Evolutionary conservation across 345 rosid species (phyloP).

Genomic region (Brassica carinata): DNA sequence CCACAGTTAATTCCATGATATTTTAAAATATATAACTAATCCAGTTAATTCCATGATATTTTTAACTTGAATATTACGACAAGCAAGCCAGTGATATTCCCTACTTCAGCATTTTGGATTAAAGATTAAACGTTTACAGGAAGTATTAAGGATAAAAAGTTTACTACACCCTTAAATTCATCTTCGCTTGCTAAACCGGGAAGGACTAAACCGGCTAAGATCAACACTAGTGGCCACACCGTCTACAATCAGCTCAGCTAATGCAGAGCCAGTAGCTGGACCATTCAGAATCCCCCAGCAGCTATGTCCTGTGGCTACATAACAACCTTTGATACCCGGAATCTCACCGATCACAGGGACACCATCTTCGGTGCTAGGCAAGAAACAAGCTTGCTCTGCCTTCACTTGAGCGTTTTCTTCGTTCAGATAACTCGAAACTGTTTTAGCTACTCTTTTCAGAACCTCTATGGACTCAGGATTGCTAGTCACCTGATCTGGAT

Average conservation of each 20-base stretch:
- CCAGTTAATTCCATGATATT: neutral
- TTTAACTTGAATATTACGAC: neutral
- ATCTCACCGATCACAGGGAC: slow-evolving; percentile 77
- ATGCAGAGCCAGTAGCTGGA: slow-evolving; percentile 88
- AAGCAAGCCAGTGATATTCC: neutral
- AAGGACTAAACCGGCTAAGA: slow-evolving; percentile 69
- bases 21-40: neutral
- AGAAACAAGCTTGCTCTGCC: slow-evolving; percentile 91
- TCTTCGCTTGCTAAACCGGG: slow-evolving; percentile 51
- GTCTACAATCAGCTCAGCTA: slow-evolving; percentile 76
- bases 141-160: neutral
- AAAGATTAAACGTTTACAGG: neutral
- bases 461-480: slow-evolving; percentile 66
- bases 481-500: slow-evolving; percentile 61
- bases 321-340: slow-evolving; percentile 70
- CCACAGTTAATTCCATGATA: neutral
- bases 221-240: slow-evolving; percentile 65
- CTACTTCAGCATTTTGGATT: neutral
- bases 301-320: slow-evolving; percentile 79
- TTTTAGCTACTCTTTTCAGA: slow-evolving; percentile 74
- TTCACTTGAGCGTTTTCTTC: slow-evolving; percentile 62
- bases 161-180: slow-evolving; percentile 4
- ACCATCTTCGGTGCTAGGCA: slow-evolving; percentile 78
- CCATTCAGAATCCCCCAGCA: slow-evolving; percentile 96
- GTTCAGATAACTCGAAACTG: slow-evolving; percentile 67